Conservation (phyloP, 805 yeast genomes). For the Saccharomyces eubayanus region DNA sequence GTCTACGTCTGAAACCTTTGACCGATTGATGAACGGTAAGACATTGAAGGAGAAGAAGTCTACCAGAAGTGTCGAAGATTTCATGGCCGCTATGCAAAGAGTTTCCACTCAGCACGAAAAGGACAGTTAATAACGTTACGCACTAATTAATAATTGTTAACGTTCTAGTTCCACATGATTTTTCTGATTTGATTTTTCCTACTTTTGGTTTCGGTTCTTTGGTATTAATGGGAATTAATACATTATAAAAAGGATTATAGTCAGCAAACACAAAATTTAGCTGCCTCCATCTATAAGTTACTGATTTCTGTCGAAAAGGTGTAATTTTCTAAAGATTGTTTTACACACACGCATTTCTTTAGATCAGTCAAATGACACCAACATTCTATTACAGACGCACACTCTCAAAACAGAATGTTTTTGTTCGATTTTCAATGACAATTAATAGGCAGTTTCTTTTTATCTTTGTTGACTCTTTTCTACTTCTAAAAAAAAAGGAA, state of each 20-base stretch:
- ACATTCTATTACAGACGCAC: neutral
- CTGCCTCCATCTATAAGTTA: neutral
- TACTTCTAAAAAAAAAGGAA: neutral
- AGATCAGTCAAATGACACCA: neutral
- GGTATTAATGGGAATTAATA: neutral
- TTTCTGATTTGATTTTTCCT: neutral
- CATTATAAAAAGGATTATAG: neutral
- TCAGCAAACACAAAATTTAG: neutral
- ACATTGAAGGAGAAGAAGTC: slow-evolving; percentile 49
- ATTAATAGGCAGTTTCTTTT: neutral
- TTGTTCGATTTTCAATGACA: neutral
- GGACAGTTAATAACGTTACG: slow-evolving; percentile 40
- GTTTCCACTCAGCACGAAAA: slow-evolving; percentile 85
- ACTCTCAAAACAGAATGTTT: neutral
- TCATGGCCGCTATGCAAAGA: slow-evolving; percentile 80
- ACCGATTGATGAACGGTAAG: slow-evolving; percentile 78
- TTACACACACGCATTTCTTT: neutral
- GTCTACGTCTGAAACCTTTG: slow-evolving; percentile 74
- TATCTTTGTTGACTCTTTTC: neutral
- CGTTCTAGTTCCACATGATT: neutral
- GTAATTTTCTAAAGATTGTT: neutral
- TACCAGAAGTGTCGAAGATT: slow-evolving; percentile 69
- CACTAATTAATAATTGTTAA: neutral
- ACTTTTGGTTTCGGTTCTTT: slow-evolving; percentile 3
- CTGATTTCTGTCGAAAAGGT: neutral